Percentiles rank a stretch among this genome's conserved stretches.
phyloP scores from a whole-genome alignment of 2,329 filamentous ascomycete species.

The Cercospora sojina region DNA sequence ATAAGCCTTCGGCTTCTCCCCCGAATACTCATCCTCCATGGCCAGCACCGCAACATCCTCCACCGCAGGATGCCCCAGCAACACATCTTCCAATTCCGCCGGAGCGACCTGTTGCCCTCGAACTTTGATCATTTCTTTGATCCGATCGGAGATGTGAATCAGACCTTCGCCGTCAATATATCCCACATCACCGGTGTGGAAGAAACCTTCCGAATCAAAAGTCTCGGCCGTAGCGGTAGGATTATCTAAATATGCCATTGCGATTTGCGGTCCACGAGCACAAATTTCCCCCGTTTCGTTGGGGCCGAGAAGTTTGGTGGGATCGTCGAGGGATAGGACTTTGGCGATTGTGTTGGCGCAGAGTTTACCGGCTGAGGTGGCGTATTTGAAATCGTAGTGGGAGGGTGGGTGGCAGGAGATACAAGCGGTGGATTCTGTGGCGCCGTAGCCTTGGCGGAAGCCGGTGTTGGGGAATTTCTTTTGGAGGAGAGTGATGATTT shows the following conservation, averaged over 20 bases:
- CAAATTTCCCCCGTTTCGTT: slow-evolving; percentile 53
- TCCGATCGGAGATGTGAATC: slow-evolving; percentile 59
- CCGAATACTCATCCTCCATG: slow-evolving; percentile 55
- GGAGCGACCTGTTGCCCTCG: slow-evolving; percentile 64
- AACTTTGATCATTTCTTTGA: slow-evolving; percentile 69
- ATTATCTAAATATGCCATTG: slow-evolving; percentile 41
- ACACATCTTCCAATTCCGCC: slow-evolving; percentile 61
- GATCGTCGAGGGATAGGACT: slow-evolving; percentile 55
- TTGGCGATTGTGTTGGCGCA: slow-evolving; percentile 60
- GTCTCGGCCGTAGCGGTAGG: slow-evolving; percentile 41
- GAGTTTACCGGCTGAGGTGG: slow-evolving; percentile 55
- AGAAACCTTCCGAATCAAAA: slow-evolving; percentile 50
- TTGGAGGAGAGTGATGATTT: slow-evolving; percentile 57
- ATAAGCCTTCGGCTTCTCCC: slow-evolving; percentile 59
- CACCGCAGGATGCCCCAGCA: slow-evolving; percentile 58
- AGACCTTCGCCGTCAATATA: slow-evolving; percentile 56
- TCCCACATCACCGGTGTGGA: slow-evolving; percentile 61
- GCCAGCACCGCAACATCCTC: slow-evolving; percentile 59
- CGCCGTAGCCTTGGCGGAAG: slow-evolving; percentile 68
- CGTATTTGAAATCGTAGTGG: slow-evolving; percentile 59
- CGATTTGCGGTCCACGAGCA: slow-evolving; percentile 40
- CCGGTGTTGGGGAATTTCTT: slow-evolving; percentile 58
- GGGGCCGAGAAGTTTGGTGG: slow-evolving; percentile 47
- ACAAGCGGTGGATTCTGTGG: slow-evolving; percentile 64
- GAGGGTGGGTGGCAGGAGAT: slow-evolving; percentile 61